phyloP scores from a whole-genome alignment of 2,329 filamentous ascomycete genomes.

The Botrytis paeoniae region DNA sequence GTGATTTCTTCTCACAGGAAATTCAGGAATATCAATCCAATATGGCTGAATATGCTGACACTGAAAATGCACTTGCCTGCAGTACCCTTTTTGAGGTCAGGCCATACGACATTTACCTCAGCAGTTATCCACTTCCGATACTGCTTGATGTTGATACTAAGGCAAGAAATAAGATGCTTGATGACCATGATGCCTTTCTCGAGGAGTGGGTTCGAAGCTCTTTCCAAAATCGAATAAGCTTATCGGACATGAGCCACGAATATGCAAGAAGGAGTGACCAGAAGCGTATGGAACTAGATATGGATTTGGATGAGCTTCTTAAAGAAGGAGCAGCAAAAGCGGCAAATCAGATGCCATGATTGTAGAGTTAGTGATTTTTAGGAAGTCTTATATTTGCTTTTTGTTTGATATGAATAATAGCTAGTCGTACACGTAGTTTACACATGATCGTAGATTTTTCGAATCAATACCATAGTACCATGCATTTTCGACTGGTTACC shows the following conservation, averaged over 20 bases:
- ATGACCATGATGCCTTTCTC: slow-evolving; percentile 6
- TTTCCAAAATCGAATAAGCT: not conserved
- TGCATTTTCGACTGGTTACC: not conserved
- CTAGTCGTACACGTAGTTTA: not conserved
- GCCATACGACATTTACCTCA: slow-evolving; percentile 2
- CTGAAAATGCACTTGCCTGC: slow-evolving; percentile 12
- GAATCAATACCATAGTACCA: not conserved
- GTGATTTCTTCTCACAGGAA: slow-evolving; percentile 9
- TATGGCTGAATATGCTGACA: not conserved
- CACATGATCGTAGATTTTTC: not conserved
- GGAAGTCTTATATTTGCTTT: not conserved
- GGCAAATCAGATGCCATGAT: not conserved
- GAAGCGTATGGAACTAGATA: not conserved
- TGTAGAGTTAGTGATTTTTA: not conserved
- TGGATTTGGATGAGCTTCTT: slow-evolving; percentile 5
- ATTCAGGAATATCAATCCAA: slow-evolving; percentile 2
- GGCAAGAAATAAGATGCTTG: not conserved
- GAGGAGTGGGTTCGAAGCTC: slow-evolving; percentile 8
- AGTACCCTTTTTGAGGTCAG: slow-evolving; percentile 8
- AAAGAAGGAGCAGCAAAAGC: slow-evolving; percentile 2
- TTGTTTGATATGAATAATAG: not conserved
- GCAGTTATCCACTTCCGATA: slow-evolving; percentile 2
- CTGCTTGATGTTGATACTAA: slow-evolving; percentile 4
- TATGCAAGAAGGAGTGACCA: not conserved
- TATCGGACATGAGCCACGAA: slow-evolving; percentile 4